Conservation (phyloP, 208 protist species). For the Trypanosoma congolense region DNA sequence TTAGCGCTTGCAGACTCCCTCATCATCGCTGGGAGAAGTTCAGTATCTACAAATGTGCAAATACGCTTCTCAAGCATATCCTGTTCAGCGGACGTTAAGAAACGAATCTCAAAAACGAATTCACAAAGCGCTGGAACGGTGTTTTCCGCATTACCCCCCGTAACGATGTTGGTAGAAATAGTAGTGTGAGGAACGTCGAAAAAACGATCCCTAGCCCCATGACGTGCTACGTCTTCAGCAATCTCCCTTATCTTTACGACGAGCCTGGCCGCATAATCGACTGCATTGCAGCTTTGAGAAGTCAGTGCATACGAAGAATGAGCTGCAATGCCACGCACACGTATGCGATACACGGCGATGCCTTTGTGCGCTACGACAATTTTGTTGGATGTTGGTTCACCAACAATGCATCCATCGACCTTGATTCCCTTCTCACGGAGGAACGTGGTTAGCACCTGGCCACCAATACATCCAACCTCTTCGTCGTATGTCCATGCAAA, state of each 20-base stretch:
- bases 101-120: constrained; percentile 49
- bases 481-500: constrained; percentile 51
- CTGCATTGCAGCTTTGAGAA: constrained; percentile 40
- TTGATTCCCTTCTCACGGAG: constrained; percentile 28
- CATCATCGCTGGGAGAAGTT: constrained; percentile 40
- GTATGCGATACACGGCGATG: constrained; percentile 28
- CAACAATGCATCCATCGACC: constrained; percentile 46
- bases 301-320: constrained; percentile 40
- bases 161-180: constrained; percentile 47
- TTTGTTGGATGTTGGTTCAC: constrained; percentile 45
- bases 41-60: constrained; percentile 21
- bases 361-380: constrained; percentile 55
- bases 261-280: constrained; percentile 46
- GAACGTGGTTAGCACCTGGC: constrained; percentile 27
- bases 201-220: constrained; percentile 6
- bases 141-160: constrained; percentile 50
- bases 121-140: constrained; percentile 37
- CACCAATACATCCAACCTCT: constrained; percentile 44
- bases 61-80: constrained; percentile 34
- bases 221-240: constrained; percentile 27
- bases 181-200: constrained; percentile 31
- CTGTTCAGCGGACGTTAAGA: constrained; percentile 21
- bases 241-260: constrained; percentile 46
- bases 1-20: constrained; percentile 20
- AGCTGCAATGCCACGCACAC: constrained; percentile 27